Percentiles rank a stretch among this genome's conserved stretches.
Evolutionary conservation across 179 eudicot genomes (phyloP).

Genomic region (Silene noctiflora): DNA sequence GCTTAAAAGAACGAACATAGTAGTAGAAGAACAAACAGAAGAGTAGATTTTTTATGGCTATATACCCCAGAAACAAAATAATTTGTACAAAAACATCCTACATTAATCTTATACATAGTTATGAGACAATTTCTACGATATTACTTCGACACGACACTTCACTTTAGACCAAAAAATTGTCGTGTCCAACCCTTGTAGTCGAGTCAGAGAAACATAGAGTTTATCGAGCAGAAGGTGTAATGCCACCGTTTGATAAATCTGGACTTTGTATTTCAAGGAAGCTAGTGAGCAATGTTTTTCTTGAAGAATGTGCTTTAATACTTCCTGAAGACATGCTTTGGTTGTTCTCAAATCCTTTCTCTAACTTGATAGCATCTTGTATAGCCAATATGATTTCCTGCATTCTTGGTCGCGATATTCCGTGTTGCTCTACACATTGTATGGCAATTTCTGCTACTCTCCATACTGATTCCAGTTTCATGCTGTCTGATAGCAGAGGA

Average conservation of each 20-base stretch:
- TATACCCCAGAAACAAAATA: too few relatives aligned
- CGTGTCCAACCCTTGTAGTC: too few relatives aligned
- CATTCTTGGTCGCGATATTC: slow-evolving; percentile 75
- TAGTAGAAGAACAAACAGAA: too few relatives aligned
- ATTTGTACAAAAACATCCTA: neutral
- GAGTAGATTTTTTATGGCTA: too few relatives aligned
- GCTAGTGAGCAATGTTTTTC: slow-evolving; percentile 79
- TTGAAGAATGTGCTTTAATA: slow-evolving; percentile 50
- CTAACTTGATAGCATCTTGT: slow-evolving; percentile 86
- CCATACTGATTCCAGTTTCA: slow-evolving; percentile 87
- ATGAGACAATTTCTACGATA: slow-evolving; percentile 5
- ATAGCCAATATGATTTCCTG: slow-evolving; percentile 80
- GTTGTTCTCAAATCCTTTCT: slow-evolving; percentile 52
- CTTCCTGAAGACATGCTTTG: slow-evolving; percentile 46
- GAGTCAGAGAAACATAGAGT: slow-evolving; percentile 2
- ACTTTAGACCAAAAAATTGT: too few relatives aligned
- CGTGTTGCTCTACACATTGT: slow-evolving; percentile 74
- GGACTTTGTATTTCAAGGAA: slow-evolving; percentile 88
- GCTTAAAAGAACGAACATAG: too few relatives aligned
- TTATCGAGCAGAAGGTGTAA: slow-evolving; percentile 77
- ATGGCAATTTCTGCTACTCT: slow-evolving; percentile 89
- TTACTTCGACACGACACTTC: too few relatives aligned
- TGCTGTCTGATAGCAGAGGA: slow-evolving; percentile 51
- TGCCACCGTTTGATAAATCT: slow-evolving; percentile 55
- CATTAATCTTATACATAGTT: neutral